phyloP scores from a whole-genome alignment of 345 rosid genomes.

The Eucalyptus globulus region DNA sequence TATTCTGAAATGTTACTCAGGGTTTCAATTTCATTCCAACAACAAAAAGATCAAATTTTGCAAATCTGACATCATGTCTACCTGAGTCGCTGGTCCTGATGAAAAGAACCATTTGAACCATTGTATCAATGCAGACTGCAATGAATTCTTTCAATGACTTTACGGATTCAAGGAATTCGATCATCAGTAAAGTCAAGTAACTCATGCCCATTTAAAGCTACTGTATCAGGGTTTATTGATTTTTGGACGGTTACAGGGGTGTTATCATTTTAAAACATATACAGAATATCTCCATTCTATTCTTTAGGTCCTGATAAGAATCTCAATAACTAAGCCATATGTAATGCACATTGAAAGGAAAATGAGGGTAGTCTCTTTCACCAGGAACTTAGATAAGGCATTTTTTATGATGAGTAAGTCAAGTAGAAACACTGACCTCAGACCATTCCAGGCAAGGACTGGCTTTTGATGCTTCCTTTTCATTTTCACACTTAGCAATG shows the following conservation, averaged over 20 bases:
- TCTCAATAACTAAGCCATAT: not conserved
- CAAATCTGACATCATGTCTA: not conserved
- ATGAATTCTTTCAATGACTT: not conserved
- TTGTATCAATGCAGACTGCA: not conserved
- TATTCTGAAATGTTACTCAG: not conserved
- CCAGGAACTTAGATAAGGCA: not conserved
- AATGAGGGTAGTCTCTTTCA: not conserved
- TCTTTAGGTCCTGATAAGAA: not conserved
- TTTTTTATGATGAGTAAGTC: not conserved
- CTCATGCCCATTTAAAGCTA: not conserved
- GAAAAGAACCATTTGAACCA: not conserved
- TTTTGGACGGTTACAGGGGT: not conserved
- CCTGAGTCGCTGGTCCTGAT: not conserved
- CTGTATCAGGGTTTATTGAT: not conserved
- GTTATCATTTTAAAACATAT: not conserved
- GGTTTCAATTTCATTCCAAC: not conserved
- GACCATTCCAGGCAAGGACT: slow-evolving; percentile 61
- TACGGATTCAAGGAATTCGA: not conserved
- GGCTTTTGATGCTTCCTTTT: slow-evolving; percentile 9
- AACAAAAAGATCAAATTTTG: not conserved
- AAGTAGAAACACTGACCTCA: slow-evolving; percentile 60
- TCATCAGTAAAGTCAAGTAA: not conserved
- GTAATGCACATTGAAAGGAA: not conserved
- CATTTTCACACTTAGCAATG: slow-evolving; percentile 22
- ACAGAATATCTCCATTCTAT: not conserved